These are phyloP conservation scores for Rutidosis leptorrhynchoides DNA, from an alignment of 129 eudicot genomes.

Conservation along the genomic window DNA sequence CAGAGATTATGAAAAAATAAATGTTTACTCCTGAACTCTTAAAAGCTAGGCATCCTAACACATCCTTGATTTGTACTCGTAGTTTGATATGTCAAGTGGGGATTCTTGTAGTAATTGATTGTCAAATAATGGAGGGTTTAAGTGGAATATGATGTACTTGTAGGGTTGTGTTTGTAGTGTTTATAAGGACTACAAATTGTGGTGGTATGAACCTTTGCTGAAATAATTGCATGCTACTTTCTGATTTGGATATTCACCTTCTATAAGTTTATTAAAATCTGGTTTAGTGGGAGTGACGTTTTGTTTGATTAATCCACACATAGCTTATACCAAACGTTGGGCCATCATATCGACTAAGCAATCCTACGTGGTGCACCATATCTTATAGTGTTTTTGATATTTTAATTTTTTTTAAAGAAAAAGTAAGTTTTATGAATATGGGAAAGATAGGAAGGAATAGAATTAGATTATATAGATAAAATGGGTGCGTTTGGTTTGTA, in stretches of 20 bases:
- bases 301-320: slow-evolving; percentile 18
- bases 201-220: slow-evolving; percentile 39
- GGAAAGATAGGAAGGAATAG: background rate
- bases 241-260: slow-evolving; percentile 38
- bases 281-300: slow-evolving; percentile 28
- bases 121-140: slow-evolving; percentile 31
- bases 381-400: slow-evolving; percentile 14
- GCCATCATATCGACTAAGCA: slow-evolving; percentile 15
- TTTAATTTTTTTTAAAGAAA: background rate
- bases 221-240: slow-evolving; percentile 39
- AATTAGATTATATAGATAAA: too few relatives aligned
- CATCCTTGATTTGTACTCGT: too few relatives aligned
- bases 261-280: slow-evolving; percentile 8
- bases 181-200: slow-evolving; percentile 32
- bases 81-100: slow-evolving; percentile 39
- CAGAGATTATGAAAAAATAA: too few relatives aligned
- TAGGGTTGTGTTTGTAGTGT: slow-evolving; percentile 30
- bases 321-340: slow-evolving; percentile 17
- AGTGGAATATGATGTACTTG: slow-evolving; percentile 54
- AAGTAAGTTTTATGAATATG: background rate
- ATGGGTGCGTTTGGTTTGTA: background rate
- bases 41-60: too few relatives aligned
- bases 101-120: slow-evolving; percentile 26
- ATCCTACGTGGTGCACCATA: slow-evolving; percentile 28
- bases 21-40: too few relatives aligned